Conservation (phyloP, 148 eudicot species). For the Beta vulgaris region DNA sequence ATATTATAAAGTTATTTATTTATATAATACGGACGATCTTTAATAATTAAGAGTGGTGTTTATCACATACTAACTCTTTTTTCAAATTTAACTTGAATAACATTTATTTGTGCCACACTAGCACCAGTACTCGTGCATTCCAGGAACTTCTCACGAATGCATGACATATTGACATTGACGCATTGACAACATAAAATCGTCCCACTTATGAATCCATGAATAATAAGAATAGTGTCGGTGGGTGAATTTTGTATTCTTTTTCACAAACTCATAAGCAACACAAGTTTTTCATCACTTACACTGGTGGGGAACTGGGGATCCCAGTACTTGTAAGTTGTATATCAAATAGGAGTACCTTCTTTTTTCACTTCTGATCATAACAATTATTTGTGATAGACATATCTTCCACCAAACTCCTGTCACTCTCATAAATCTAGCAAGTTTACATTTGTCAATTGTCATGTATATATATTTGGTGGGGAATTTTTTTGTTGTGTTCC, state of each 20-base stretch:
- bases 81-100: background rate
- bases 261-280: background rate
- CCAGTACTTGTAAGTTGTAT: too few relatives aligned
- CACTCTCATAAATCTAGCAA: background rate
- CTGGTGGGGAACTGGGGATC: too few relatives aligned
- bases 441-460: background rate
- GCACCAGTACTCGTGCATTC: background rate
- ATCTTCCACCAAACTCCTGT: conserved; percentile 1
- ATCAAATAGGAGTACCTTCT: too few relatives aligned
- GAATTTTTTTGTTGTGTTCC: background rate
- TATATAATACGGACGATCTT: too few relatives aligned
- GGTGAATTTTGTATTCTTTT: background rate
- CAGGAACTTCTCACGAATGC: background rate
- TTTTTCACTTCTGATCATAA: too few relatives aligned
- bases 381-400: background rate
- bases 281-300: conserved; percentile 1
- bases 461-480: background rate
- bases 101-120: background rate
- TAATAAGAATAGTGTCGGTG: background rate
- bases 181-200: background rate
- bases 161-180: conserved; percentile 3
- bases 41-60: too few relatives aligned
- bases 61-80: too few relatives aligned
- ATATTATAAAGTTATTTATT: too few relatives aligned
- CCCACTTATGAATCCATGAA: too few relatives aligned